Evolutionary conservation across 1,284 basidiomycete species (phyloP), one percentile per base, ranked within the genome.

Genomic region (Chiua sp.): DNA sequence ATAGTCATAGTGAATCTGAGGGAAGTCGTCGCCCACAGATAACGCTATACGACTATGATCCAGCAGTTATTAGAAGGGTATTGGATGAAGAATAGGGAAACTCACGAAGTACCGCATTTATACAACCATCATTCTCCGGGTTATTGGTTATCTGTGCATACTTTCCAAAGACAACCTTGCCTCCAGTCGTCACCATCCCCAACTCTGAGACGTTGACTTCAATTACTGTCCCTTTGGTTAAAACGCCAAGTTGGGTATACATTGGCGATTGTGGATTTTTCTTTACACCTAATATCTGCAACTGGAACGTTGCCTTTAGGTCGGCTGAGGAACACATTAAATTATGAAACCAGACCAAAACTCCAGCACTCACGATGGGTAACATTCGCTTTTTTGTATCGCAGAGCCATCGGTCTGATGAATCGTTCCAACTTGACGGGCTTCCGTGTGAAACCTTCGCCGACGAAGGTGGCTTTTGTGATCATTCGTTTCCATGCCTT

Each of bases 401-500:
- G 90, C 70, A 99, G 78, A 44, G 95, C 98, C 92, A 98, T 98
- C 12, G 98, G 98, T 61, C 98, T 85, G 60, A 99, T 90, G 77
- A 99, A 99, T 51, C 98, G 86, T 81, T 99, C 98, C 87, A 99
- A 93, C 82, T 99, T 99, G 60, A 98, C 96, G 1, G 98, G 98
- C 77, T 99, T 99, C 65, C 98, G 85, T 18, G 98, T 99, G 77
- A 99, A 99, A 44, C 94, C 92, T 77, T 98, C 96, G 13, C 97
- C 97, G 49, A 99, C 97, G 74, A 99, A 99, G 3, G 97, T 98
- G 50, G 97, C 96, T 79, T 99, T 99, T 66, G 96, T 98, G 65
- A 99, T 94, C 97, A 99, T 98, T 67, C 98, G 87, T 82, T 99
- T 99, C 98, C 98, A 99, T 30, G 92, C 87, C 79, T 99, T 99